Base-by-base conservation (phyloP, 164 flowering plant species). In the Magnolia officinalis region DNA sequence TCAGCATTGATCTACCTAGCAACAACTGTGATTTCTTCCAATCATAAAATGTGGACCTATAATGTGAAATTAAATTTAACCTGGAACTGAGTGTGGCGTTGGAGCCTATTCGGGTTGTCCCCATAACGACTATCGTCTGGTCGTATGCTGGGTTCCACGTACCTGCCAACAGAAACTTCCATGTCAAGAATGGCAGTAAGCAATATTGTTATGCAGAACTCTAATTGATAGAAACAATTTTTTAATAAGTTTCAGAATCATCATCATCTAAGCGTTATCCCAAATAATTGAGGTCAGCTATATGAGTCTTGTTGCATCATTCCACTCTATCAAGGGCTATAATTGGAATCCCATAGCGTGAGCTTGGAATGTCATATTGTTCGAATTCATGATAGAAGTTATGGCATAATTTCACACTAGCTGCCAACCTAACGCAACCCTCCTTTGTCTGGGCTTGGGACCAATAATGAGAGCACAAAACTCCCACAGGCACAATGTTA, bases 121-220 rank as follows among this genome's bases (percentile, higher is more conserved):
- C 99, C 99, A 83, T 92, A 96, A 51, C 98, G 99, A 85, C 99
- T 96, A 82, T 96, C 99, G 88, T 96, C 99, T 31, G 99, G 99
- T 50, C 99, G 86, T 70, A 96, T 88, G 82, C 99, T 96, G 63
- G 99, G 99, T 81, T 96, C 98, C 69, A 86, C 90, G 84, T 95
- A 95, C 87, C 98, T 95, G 74, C 59, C 64, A 82, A 68, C 50
- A 81, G 70, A 81, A 86, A 79, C 63, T 45, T 73, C 21, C 61
- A 74, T 11, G 72, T 82, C 74, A 80, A 72, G 9, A 69, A 69
- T 20, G 20, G 13, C 21, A 63, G 14, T 14, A 7, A 13, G 29
- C 29, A 68, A 29, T 68, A 31, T 9, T 37, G 61, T 55, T 55
- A 13, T 55, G 13, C 29, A 31, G n/a, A 67, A 67, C 50, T 31